These are phyloP conservation scores for Fusarium clavum DNA, from an alignment of 2,329 filamentous ascomycete genomes.

Conservation along the genomic window DNA sequence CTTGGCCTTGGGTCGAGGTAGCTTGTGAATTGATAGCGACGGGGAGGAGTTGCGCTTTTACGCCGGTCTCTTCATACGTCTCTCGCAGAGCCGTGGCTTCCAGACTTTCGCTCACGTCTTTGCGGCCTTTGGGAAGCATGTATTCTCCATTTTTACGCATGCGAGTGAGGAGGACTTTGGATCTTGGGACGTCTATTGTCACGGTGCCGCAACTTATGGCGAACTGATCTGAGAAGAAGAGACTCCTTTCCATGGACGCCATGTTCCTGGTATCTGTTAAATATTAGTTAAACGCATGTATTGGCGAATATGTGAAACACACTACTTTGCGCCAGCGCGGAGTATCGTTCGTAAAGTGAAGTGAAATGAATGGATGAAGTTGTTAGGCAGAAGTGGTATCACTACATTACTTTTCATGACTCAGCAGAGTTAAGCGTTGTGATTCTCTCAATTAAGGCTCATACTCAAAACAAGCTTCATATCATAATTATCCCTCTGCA, in stretches of 20 bases:
- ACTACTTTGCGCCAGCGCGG: neutral
- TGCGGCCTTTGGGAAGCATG: slow-evolving; percentile 20
- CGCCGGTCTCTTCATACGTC: slow-evolving; percentile 15
- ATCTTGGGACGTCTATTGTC: neutral
- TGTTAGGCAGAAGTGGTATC: too few relatives aligned
- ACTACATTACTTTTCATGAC: neutral
- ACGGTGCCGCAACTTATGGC: slow-evolving; percentile 11
- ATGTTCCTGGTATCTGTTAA: neutral
- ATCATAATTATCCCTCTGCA: neutral
- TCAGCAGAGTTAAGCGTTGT: neutral
- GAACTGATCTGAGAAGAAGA: slow-evolving; percentile 14
- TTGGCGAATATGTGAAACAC: neutral
- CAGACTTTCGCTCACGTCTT: slow-evolving; percentile 5
- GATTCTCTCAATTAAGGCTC: neutral
- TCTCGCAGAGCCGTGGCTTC: slow-evolving; percentile 9
- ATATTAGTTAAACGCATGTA: too few relatives aligned
- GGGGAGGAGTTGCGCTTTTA: neutral
- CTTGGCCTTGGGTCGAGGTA: neutral
- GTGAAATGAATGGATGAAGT: neutral
- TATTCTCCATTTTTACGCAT: slow-evolving; percentile 3
- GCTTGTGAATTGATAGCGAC: neutral
- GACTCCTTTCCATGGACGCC: neutral
- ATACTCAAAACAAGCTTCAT: neutral
- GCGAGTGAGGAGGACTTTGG: slow-evolving; percentile 4
- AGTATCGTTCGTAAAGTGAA: neutral